phyloP scores from a whole-genome alignment of 805 yeast genomes.

The Yueomyces sinensis region DNA sequence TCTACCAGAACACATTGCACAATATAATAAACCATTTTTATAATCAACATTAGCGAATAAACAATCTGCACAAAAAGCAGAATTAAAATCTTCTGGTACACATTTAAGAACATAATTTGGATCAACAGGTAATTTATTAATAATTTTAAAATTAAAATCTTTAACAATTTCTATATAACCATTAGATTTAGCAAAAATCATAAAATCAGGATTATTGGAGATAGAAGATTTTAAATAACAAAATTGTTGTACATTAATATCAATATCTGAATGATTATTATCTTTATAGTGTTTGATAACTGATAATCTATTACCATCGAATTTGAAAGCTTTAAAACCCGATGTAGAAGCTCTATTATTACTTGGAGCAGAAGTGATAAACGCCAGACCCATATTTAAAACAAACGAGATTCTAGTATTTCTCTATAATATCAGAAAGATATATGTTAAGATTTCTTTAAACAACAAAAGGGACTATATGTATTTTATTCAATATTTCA shows the following conservation, averaged over 20 bases:
- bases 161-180: conserved; percentile 18
- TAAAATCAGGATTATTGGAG: conserved; percentile 9
- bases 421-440: too few relatives aligned
- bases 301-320: conserved; percentile 5
- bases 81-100: conserved; percentile 8
- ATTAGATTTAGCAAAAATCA: conserved; percentile 17
- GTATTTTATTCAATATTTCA: too few relatives aligned
- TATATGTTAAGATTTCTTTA: too few relatives aligned
- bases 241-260: conserved; percentile 12
- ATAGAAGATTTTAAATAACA: conserved; percentile 11
- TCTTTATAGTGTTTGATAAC: conserved; percentile 1
- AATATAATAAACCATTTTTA: conserved; percentile 15
- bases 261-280: conserved; percentile 4
- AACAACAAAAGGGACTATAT: too few relatives aligned
- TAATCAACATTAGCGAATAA: conserved; percentile 15
- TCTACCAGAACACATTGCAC: conserved; percentile 14
- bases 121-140: conserved; percentile 3
- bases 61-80: conserved; percentile 4
- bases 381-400: too few relatives aligned
- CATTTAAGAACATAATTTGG: conserved; percentile 13
- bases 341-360: conserved; percentile 9
- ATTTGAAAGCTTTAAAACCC: conserved; percentile 12
- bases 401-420: too few relatives aligned
- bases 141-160: conserved; percentile 11
- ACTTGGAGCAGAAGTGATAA: conserved; percentile 16